Conservation (phyloP, 495 filamentous ascomycete species). For the Aspergillus affinis region DNA sequence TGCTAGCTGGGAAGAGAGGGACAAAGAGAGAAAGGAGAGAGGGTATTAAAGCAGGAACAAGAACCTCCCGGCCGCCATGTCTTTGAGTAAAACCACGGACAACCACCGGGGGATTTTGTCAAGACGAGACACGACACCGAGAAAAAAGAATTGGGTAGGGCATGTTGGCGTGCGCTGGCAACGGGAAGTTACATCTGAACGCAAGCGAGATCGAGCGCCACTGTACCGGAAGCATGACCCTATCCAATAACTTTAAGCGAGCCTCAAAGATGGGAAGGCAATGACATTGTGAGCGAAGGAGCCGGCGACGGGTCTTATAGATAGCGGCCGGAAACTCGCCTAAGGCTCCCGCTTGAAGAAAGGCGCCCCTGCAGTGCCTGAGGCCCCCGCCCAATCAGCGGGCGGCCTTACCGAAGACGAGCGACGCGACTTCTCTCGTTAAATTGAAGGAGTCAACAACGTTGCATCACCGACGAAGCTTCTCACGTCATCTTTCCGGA, state of each 20-base stretch:
- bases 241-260: conserved; percentile 6
- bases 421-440: too few species aligned
- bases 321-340: conserved; percentile 25
- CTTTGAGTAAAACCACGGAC: not conserved
- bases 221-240: not conserved
- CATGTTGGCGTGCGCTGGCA: not conserved
- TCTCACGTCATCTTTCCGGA: not conserved
- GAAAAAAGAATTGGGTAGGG: not conserved
- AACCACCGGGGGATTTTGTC: not conserved
- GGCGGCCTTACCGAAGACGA: conserved; percentile 37
- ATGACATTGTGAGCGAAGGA: conserved; percentile 5
- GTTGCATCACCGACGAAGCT: too few species aligned
- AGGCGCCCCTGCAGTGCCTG: conserved; percentile 21
- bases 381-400: conserved; percentile 35
- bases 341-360: conserved; percentile 47
- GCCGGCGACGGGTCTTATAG: too few species aligned
- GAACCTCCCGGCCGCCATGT: not conserved
- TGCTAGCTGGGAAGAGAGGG: not conserved
- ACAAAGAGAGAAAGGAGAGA: not conserved
- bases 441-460: too few species aligned
- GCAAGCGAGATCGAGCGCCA: not conserved
- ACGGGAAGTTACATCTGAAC: not conserved
- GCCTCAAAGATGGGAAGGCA: not conserved
- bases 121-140: not conserved
- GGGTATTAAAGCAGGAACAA: not conserved